Base-by-base conservation (phyloP, 2,329 filamentous ascomycete genomes). In the Fusarium denticulatum region DNA sequence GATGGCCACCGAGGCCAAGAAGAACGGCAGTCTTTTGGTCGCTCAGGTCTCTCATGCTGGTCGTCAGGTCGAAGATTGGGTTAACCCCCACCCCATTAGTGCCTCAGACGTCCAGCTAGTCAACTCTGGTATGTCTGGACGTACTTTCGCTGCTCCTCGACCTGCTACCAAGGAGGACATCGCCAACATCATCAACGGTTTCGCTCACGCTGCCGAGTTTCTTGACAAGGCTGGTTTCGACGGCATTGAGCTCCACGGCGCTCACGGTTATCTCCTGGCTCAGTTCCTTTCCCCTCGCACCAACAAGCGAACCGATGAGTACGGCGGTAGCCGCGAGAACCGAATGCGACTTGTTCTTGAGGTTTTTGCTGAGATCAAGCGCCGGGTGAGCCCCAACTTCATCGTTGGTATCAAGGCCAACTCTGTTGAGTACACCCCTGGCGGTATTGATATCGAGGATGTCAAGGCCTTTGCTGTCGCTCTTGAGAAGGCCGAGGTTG, bases 351-450 rank as follows among this genome's bases (percentile, higher is more conserved):
- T 87, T 14, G 81, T 86, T 24, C 66, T 83, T 14, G 85, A 87
- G 55, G 81, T 87, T 37, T 80, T 79, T 2, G 76, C 79, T 1
- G 76, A 77, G 39, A 76, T 82, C 24, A 87, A 93, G 18, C 83
- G 85, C 5, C 86, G 85, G 1, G 91, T 67, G 7, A 64, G 64
- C 60, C 68, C 60, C 68, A 63, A 65, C 64, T 83, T 76, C 70
- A 86, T 89, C 73, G 70, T 90, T 6, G 81, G 85, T 40, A 87
- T 89, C 78, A 89, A 90, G 82, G 81, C 89, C 69, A 89, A 89
- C 81, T 82, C 81, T 26, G 84, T 88, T 49, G 86, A 88, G 77
- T 88, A 87, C 79, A 85, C 87, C 46, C 84, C 84, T 11, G 83
- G 83, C n/a, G 87, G 87, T 2, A 84, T 89, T 22, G 80, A 82